Evolutionary conservation across 495 filamentous ascomycete genomes (phyloP), one percentile per base, ranked within the genome.

Genomic region (Penicillium waksmanii): DNA sequence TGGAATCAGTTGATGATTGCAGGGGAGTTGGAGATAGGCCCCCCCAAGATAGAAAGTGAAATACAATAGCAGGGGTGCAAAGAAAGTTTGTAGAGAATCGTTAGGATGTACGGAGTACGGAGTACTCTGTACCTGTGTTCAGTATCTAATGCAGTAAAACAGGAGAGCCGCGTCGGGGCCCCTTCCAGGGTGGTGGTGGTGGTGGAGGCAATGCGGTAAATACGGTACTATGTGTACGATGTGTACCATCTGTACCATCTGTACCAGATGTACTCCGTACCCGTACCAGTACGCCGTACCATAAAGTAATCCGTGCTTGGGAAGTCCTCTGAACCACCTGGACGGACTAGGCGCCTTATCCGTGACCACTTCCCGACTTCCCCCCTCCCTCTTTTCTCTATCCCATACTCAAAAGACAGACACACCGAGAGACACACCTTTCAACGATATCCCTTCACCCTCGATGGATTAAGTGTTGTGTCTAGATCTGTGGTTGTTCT

Each of bases 301-400:
- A 21, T 21, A 21, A 43, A 9, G 12, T 11, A 17, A 8, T 17
- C 12, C n/a, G n/a, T 18, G n/a, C 3, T 43, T 25, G 6, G 8
- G 25, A 12, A 51, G 25, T 18, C 49, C 34, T n/a, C 36, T 5
- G 53, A 34, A 56, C 47, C 42, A 51, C 49, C 25, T 27, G 25
- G 6, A 53, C 40, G 49, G 51, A 43, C 56, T 42, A 61, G 58
- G 49, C 61, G 64, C 65, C 61, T 67, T 58, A 63, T 60, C 60
- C 64, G 61, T 64, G 55, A 63, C 65, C 60, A 53, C 54, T 62
- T 57, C 43, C 60, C 47, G 51, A 51, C 38, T 46, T 33, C 44
- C 62, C 46, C 33, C 27, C 49, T 51, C 46, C 25, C 34, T 27
- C 51, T 58, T 33, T 36, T 36, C 40, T 49, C 52, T 18, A 47